These are phyloP conservation scores for Nasturtium officinale DNA, from an alignment of 345 rosid species.

Conservation along the genomic window DNA sequence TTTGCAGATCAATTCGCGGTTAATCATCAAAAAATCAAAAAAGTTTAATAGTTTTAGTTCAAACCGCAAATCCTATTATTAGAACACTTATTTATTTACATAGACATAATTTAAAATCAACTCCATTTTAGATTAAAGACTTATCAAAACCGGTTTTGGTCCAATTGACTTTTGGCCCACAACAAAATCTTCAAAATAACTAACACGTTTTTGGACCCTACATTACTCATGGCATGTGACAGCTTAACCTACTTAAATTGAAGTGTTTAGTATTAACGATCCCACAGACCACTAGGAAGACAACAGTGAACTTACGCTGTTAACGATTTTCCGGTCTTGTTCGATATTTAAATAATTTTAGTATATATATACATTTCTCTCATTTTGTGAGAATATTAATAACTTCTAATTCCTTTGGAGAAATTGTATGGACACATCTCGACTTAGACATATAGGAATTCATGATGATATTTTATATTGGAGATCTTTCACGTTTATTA, in stretches of 20 bases:
- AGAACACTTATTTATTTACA: no score
- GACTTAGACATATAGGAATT: no score
- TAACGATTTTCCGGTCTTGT: conserved; percentile 12
- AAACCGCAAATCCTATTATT: neutral
- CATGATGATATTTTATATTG: no score
- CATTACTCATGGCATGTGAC: conserved; percentile 30
- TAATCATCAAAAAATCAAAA: neutral
- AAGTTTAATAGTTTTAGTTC: neutral
- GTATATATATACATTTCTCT: no score
- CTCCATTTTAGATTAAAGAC: neutral
- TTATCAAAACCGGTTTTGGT: conserved; percentile 1
- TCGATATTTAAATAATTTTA: no score
- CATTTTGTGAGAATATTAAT: no score
- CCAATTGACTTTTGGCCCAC: conserved; percentile 3
- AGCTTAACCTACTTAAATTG: conserved; percentile 24
- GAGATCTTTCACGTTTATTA: neutral
- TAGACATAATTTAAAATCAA: neutral
- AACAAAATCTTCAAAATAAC: conserved; percentile 17
- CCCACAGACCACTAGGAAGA: conserved; percentile 25
- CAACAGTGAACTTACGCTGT: conserved; percentile 21
- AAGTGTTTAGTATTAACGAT: conserved; percentile 26
- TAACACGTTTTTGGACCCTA: conserved; percentile 13
- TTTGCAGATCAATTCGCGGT: neutral
- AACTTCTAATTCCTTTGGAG: no score
- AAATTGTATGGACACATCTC: no score